Evolutionary conservation across 1,284 basidiomycete species (phyloP), one percentile per base, ranked within the genome.

Genomic region (Malassezia vespertilionis): DNA sequence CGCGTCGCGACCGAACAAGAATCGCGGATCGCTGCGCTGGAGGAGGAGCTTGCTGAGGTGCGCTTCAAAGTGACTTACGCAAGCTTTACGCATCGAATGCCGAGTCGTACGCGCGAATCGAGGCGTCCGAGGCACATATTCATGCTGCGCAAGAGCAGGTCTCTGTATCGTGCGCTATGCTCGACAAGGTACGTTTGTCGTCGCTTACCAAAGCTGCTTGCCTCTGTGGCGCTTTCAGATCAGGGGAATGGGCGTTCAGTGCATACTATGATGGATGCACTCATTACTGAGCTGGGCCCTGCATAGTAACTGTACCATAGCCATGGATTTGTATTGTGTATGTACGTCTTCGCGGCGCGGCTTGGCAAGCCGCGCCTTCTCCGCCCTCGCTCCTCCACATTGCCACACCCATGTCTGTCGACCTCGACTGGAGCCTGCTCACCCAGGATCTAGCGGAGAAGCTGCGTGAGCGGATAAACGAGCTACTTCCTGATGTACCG

Each of bases 381-480:
- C 31, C 31, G 9, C 31, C 12, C 31, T 5, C 6, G 5, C 40
- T 8, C 40, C 23, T 35, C 40, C 32, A 34, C 33, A 3, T 17
- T 5, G 15, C 17, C 5, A 20, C 17, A 11, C 21, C 33, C 46
- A 69, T 69, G 66, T 69, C 66, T 20, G 58, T 79, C 46, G 77
- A 78, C 54, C 72, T 79, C 37, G 75, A 77, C 62, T 79, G 77
- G 76, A 62, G 63, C 9, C 68, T 75, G 4, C 71, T 78, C 34
- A 82, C 86, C 71, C 72, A 77, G 7, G 77, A 80, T 3, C 78
- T 96, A 9, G 78, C 87, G 7, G 73, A 75, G 5, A 77, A 77
- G 9, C 78, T 95, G 43, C 79, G 91, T 44, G 76, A 80, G 24
- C 72, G 82, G 36, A 80, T 99, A 63, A 91, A 95, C 73, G 74